These are phyloP conservation scores for Cercospora sojina DNA, from an alignment of 2,329 filamentous ascomycete genomes.

Conservation along the genomic window DNA sequence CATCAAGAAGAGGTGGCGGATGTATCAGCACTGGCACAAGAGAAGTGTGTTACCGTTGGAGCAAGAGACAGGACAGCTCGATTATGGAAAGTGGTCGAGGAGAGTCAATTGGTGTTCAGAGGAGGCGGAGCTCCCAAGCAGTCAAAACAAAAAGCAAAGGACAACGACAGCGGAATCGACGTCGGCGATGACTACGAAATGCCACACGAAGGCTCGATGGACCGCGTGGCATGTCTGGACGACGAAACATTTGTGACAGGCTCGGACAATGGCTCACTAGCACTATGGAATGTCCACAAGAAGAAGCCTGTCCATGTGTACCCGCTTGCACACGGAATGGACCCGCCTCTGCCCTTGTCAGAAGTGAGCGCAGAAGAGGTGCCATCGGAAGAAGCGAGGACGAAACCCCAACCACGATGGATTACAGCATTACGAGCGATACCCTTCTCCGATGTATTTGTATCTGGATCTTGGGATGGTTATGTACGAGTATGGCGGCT, in stretches of 20 bases:
- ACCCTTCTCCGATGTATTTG: conserved; percentile 84
- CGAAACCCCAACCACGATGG: conserved; percentile 64
- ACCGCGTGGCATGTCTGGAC: conserved; percentile 86
- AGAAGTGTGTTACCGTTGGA: conserved; percentile 88
- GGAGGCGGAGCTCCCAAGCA: conserved; percentile 62
- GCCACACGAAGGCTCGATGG: conserved; percentile 78
- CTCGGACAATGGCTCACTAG: conserved; percentile 83
- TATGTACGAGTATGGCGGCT: conserved; percentile 82
- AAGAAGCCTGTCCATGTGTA: conserved; percentile 89
- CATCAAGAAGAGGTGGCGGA: conserved; percentile 90
- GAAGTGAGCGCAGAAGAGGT: conserved; percentile 71
- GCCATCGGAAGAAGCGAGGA: conserved; percentile 56
- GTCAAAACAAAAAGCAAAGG: conserved; percentile 49
- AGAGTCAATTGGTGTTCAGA: conserved; percentile 92
- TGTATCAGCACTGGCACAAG: conserved; percentile 77
- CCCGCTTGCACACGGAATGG: conserved; percentile 79
- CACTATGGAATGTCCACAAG: conserved; percentile 85
- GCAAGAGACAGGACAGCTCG: conserved; percentile 87
- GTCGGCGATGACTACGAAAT: conserved; percentile 41
- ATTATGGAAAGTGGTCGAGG: conserved; percentile 93
- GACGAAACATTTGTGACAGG: conserved; percentile 89
- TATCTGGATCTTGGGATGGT: conserved; percentile 95
- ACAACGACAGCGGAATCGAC: conserved; percentile 38
- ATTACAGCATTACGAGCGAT: conserved; percentile 86
- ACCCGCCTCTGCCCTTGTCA: conserved; percentile 65